phyloP scores from a whole-genome alignment of 2,329 filamentous ascomycete species.

The Nemania serpens region DNA sequence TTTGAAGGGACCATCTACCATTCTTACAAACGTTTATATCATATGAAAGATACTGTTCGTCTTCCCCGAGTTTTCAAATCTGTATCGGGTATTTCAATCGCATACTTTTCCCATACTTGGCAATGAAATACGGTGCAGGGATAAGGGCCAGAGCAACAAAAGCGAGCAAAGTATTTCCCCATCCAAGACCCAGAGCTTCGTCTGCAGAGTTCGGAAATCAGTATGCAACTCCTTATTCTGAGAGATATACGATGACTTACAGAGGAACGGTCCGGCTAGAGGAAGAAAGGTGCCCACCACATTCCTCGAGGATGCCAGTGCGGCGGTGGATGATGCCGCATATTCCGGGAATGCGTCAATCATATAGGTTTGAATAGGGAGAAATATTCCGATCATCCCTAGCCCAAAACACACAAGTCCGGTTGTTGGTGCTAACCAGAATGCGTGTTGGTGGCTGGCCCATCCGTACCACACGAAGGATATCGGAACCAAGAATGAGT shows the following conservation, averaged over 20 bases:
- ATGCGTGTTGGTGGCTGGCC: conserved; percentile 16
- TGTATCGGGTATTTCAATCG: not conserved
- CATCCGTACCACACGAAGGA: conserved; percentile 24
- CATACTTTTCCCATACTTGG: conserved; percentile 2
- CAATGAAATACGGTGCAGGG: conserved; percentile 24
- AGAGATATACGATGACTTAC: conserved; percentile 12
- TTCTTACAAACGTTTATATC: too few species aligned
- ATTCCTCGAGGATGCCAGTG: conserved; percentile 21
- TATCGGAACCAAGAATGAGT: conserved; percentile 24
- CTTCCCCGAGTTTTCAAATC: not conserved
- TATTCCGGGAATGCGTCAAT: conserved; percentile 26
- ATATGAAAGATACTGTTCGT: too few species aligned
- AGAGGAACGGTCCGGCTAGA: conserved; percentile 21
- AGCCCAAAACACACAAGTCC: conserved; percentile 21
- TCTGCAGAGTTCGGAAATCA: conserved; percentile 8
- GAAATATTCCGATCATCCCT: conserved; percentile 22
- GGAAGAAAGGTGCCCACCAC: conserved; percentile 24
- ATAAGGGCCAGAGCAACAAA: conserved; percentile 20
- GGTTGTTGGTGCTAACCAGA: conserved; percentile 24
- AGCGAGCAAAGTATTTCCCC: conserved; percentile 23
- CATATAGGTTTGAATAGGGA: conserved; percentile 25
- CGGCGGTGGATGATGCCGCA: conserved; percentile 24
- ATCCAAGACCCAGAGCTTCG: conserved; percentile 18
- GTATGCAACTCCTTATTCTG: not conserved
- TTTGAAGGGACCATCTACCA: too few species aligned